A percentile compares a stretch with the other conserved stretches of the same genome.
Conservation (phyloP, 208 protist species). For the Acanthamoeba culbertsoni region DNA sequence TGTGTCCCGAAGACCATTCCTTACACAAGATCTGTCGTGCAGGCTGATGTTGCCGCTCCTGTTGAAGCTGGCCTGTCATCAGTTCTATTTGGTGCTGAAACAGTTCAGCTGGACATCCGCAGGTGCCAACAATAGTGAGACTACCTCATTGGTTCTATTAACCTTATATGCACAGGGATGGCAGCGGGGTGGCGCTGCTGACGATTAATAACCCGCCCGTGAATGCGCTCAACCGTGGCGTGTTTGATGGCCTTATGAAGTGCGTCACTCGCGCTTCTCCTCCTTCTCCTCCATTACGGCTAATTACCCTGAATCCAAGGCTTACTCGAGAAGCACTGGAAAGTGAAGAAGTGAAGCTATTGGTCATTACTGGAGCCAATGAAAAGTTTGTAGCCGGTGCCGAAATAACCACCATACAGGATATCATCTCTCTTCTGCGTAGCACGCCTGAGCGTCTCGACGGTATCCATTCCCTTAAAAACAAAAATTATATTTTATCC, state of each 20-base stretch:
- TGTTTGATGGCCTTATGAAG: not conserved
- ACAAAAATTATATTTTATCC: not conserved
- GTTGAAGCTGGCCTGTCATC: not conserved
- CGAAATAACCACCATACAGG: not conserved
- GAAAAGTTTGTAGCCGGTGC: slow-evolving; percentile 29
- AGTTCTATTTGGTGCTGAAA: not conserved
- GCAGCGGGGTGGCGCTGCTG: slow-evolving; percentile 17
- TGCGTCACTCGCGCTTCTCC: not conserved
- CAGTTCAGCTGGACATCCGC: not conserved
- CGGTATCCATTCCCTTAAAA: not conserved
- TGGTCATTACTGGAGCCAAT: slow-evolving; percentile 49
- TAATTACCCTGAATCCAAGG: not conserved
- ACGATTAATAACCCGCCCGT: slow-evolving; percentile 48
- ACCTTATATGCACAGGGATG: not conserved
- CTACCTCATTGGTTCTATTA: not conserved
- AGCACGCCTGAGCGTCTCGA: not conserved
- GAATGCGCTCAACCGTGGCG: not conserved
- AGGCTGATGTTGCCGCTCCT: not conserved
- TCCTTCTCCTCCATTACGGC: not conserved
- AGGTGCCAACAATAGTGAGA: not conserved
- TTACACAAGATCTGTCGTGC: too few species aligned
- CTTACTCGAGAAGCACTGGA: not conserved
- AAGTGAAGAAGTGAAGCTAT: not conserved
- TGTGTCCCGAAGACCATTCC: too few species aligned
- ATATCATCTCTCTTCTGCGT: not conserved